These are phyloP conservation scores for Epichloe baconii DNA, from an alignment of 2,329 filamentous ascomycete genomes.

Conservation along the genomic window DNA sequence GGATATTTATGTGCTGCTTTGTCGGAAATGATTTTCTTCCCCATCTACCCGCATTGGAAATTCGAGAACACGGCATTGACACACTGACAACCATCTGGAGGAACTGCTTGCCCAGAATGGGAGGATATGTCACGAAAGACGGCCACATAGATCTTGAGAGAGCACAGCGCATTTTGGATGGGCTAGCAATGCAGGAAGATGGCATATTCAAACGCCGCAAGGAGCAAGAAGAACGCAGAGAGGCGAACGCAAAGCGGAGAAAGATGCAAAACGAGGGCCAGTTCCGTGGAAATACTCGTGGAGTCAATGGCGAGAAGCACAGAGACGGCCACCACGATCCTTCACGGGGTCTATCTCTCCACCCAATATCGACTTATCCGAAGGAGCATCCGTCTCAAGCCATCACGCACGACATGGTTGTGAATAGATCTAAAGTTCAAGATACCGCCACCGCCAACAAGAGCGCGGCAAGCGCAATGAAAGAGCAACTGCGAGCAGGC, in stretches of 20 bases:
- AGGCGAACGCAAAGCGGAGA: slow-evolving; percentile 65
- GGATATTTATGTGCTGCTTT: slow-evolving; percentile 99
- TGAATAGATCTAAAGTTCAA: slow-evolving; percentile 54
- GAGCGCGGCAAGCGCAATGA: slow-evolving; percentile 80
- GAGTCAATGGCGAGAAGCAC: slow-evolving; percentile 6
- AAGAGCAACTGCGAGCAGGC: slow-evolving; percentile 55
- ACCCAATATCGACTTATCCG: slow-evolving; percentile 35
- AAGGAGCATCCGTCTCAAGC: slow-evolving; percentile 35
- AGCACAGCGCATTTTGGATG: slow-evolving; percentile 77
- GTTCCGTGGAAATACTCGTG: slow-evolving; percentile 5
- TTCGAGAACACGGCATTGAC: slow-evolving; percentile 93
- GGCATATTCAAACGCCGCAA: slow-evolving; percentile 82
- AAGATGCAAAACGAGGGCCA: slow-evolving; percentile 52
- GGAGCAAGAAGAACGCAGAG: slow-evolving; percentile 71
- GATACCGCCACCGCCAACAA: slow-evolving; percentile 79
- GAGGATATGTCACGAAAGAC: slow-evolving; percentile 91
- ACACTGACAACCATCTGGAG: slow-evolving; percentile 95
- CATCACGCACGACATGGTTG: slow-evolving; percentile 78
- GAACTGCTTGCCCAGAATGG: slow-evolving; percentile 82
- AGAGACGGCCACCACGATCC: slow-evolving; percentile 23
- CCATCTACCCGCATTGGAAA: slow-evolving; percentile 92
- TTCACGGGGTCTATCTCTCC: slow-evolving; percentile 18
- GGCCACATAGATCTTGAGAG: slow-evolving; percentile 78
- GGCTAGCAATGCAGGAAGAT: slow-evolving; percentile 85
- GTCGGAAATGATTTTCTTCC: slow-evolving; percentile 97